Evolutionary conservation across 2,329 filamentous ascomycete species (phyloP), one percentile per base, ranked within the genome.

Genomic region (Elsinoe arachidis): DNA sequence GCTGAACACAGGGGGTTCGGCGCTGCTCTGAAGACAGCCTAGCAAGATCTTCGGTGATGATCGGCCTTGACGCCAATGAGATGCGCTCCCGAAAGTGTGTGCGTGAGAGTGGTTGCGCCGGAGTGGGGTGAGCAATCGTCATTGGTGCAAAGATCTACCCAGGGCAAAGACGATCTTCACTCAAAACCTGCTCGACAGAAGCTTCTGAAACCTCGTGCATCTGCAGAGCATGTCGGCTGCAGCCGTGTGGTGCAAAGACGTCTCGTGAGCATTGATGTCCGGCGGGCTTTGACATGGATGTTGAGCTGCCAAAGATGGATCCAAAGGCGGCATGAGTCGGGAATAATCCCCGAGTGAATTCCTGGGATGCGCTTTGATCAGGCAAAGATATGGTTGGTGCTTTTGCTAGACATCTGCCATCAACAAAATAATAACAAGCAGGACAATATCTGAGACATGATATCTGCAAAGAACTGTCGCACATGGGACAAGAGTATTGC

Each of bases 91-190:
- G 41, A 44, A 11, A 10, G 17, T 23, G 10, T 2, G 17, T 23
- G 41, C 41, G 12, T 17, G 14, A 30, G 26, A 30, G 37, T 17
- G 15, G 15, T 17, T 39, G 14, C 15, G 12, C 41, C 11, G n/a
- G 41, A 23, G 41, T 46, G 41, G 41, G 21, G 46, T 14, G 14
- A 30, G 9, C 11, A 51, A 51, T 51, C 46, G 46, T 51, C 46
- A 51, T 51, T 51, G 33, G 49, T 53, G 49, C 49, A 53, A 39
- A 53, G 49, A 53, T 53, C 49, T 37, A 39, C 49, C 21, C 49
- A 53, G 49, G 49, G 49, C 49, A 38, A 23, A 14, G 34, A 37
- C 12, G 49, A 53, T 53, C 49, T 53, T 17, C 49, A 37, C 17
- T 15, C 44, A 49, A n/a, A 49, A 49, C 44, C 44, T 49, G 44